Evolutionary conservation across 2,329 filamentous ascomycete genomes (phyloP).

Genomic region (Clonostachys rosea): DNA sequence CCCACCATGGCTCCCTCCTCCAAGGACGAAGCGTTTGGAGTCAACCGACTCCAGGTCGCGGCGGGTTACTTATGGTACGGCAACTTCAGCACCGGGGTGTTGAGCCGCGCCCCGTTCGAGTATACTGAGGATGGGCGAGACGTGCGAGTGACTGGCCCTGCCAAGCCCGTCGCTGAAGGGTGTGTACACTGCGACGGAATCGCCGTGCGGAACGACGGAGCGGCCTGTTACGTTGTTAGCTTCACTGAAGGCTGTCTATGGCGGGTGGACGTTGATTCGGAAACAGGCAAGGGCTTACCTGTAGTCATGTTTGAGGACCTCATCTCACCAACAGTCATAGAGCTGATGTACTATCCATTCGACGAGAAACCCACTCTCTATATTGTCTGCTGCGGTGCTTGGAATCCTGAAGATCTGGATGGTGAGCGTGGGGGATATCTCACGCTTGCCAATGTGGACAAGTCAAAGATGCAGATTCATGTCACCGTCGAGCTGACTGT

Average conservation of each 20-base stretch:
- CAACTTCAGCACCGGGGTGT: constrained; percentile 2
- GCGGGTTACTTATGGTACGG: constrained; percentile 3
- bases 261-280: constrained; percentile 4
- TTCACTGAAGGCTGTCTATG: constrained; percentile 3
- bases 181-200: constrained; percentile 3
- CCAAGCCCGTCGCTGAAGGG: background rate
- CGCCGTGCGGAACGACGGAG: constrained; percentile 1
- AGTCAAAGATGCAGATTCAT: background rate
- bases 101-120: constrained; percentile 4
- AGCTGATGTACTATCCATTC: constrained; percentile 1
- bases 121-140: background rate
- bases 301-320: constrained; percentile 1
- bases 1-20: background rate
- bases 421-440: background rate
- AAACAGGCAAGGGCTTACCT: background rate
- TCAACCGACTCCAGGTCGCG: constrained; percentile 5
- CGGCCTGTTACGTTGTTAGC: constrained; percentile 1
- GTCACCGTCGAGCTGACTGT: constrained; percentile 2
- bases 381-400: constrained; percentile 4
- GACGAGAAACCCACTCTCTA: constrained; percentile 4
- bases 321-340: constrained; percentile 3
- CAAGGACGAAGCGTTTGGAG: constrained; percentile 5
- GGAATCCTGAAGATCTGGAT: too few species aligned
- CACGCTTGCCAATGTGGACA: background rate
- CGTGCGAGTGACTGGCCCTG: background rate